Conservation (phyloP, 2,329 filamentous ascomycete genomes). For the Phyllosticta citriasiana region DNA sequence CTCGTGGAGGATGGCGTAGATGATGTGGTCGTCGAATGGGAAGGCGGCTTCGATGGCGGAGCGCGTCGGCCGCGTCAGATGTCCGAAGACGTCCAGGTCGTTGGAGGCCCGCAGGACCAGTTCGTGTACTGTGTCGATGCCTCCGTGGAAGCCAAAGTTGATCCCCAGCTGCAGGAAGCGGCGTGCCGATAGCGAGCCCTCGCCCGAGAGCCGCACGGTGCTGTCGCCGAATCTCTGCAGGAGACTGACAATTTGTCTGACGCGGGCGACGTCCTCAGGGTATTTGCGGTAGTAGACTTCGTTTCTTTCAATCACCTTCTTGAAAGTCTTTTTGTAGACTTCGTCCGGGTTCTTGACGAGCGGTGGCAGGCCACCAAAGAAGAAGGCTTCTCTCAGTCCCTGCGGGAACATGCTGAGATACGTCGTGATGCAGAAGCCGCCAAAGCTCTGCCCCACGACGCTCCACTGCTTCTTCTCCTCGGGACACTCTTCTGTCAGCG, state of each 20-base stretch:
- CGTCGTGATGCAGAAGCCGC: constrained; percentile 74
- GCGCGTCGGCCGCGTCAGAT: constrained; percentile 63
- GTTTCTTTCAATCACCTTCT: constrained; percentile 62
- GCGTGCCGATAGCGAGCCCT: constrained; percentile 60
- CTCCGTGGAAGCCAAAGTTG: constrained; percentile 67
- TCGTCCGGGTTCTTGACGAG: constrained; percentile 55
- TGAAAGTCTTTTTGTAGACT: constrained; percentile 64
- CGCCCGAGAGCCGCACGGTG: constrained; percentile 57
- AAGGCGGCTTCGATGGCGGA: constrained; percentile 56
- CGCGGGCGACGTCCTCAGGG: constrained; percentile 62
- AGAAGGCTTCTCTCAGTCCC: constrained; percentile 69
- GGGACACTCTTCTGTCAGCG: constrained; percentile 60
- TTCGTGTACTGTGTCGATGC: constrained; percentile 64
- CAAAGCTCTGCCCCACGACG: constrained; percentile 83
- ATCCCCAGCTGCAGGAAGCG: constrained; percentile 72
- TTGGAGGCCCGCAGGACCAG: constrained; percentile 59
- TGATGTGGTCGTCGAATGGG: constrained; percentile 63
- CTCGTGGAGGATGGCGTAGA: constrained; percentile 85
- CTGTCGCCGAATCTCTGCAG: constrained; percentile 48
- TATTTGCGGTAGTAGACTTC: constrained; percentile 74
- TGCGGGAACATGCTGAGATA: constrained; percentile 75
- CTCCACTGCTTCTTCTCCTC: constrained; percentile 68
- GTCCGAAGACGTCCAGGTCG: constrained; percentile 68
- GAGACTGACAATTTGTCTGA: constrained; percentile 56
- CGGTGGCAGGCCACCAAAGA: constrained; percentile 75